Base-by-base conservation (phyloP, 495 filamentous ascomycete species). In the Hypoxylon fuscum region DNA sequence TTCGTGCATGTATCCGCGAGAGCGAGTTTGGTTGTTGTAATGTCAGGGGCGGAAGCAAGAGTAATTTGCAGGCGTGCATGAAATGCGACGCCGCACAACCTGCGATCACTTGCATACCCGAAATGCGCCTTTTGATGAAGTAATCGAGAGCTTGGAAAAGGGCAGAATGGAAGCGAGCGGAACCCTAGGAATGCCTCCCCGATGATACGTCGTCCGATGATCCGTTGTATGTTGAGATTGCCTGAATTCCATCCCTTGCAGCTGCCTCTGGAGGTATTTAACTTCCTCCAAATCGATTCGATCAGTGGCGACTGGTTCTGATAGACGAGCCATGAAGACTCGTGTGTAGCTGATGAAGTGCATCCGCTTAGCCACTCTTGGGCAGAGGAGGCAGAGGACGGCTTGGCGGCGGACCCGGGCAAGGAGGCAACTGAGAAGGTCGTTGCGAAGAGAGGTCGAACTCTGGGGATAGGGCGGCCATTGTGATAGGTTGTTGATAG, bases 371-470 rank as follows among this genome's bases (percentile, higher is more conserved):
- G 64, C 72, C 81, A 74, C 88, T 85, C 80, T 90, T 90, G 69
- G 90, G 90, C 32, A 92, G 83, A 72, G 90, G 90, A 72, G 90
- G 90, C 15, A 94, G 87, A 77, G 90, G 90, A 57, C 90, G 85
- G 77, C 87, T 90, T 32, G 90, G 90, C 70, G 90, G 90, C 61
- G 90, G 90, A 68, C 90, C 90, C 3, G 90, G 90, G 85, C 89
- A 92, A 65, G 90, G 90, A 81, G 90, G 90, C 63, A 92, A 87
- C 62, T 86, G 82, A 68, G 85, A 85, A 48, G 88, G 83, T 69
- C 85, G 85, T 77, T 90, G 82, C 15, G 77, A 64, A 48, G 72
- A 67, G 62, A 67, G 63, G 17, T 72, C 69, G 66, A 70, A 49
- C 41, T 59, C 69, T 58, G 59, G 60, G 31, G 64, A 38, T 69